Conservation (phyloP, 2,329 filamentous ascomycete species). For the Drechslera avenae region DNA sequence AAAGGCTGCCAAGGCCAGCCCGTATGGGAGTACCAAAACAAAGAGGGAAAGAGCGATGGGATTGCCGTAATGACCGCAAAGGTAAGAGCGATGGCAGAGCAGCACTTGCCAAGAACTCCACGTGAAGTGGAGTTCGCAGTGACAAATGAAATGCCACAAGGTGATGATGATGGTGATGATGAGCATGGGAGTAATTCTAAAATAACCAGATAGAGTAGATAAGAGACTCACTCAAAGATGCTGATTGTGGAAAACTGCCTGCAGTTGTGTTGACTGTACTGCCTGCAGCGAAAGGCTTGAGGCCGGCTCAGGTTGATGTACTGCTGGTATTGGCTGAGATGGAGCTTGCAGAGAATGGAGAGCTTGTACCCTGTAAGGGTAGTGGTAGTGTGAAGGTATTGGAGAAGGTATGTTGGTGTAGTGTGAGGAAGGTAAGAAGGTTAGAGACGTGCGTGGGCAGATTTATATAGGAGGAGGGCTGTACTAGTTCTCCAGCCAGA, state of each 20-base stretch:
- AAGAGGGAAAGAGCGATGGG: slow-evolving; percentile 15
- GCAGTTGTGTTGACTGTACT: slow-evolving; percentile 24
- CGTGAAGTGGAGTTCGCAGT: slow-evolving; percentile 9
- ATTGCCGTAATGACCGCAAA: slow-evolving; percentile 19
- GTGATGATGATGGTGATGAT: neutral
- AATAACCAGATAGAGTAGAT: neutral
- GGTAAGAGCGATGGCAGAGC: slow-evolving; percentile 7
- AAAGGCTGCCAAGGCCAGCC: slow-evolving; percentile 5
- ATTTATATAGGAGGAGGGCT: slow-evolving; percentile 21
- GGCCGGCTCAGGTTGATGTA: slow-evolving; percentile 17
- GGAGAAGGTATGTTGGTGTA: slow-evolving; percentile 9
- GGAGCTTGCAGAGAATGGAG: neutral
- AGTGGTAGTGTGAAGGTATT: slow-evolving; percentile 5
- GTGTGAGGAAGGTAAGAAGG: slow-evolving; percentile 24
- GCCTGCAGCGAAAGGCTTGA: slow-evolving; percentile 20
- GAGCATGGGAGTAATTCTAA: neutral
- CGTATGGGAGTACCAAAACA: slow-evolving; percentile 9
- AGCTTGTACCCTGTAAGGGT: slow-evolving; percentile 1
- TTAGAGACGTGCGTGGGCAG: slow-evolving; percentile 6
- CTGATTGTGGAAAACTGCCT: slow-evolving; percentile 17
- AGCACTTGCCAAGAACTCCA: slow-evolving; percentile 6
- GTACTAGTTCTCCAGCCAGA: slow-evolving; percentile 2
- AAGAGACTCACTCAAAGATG: slow-evolving; percentile 22
- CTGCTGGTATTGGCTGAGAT: neutral
- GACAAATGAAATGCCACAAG: neutral